Base-by-base conservation (phyloP, 2,329 filamentous ascomycete genomes). In the Sporothrix globosa region DNA sequence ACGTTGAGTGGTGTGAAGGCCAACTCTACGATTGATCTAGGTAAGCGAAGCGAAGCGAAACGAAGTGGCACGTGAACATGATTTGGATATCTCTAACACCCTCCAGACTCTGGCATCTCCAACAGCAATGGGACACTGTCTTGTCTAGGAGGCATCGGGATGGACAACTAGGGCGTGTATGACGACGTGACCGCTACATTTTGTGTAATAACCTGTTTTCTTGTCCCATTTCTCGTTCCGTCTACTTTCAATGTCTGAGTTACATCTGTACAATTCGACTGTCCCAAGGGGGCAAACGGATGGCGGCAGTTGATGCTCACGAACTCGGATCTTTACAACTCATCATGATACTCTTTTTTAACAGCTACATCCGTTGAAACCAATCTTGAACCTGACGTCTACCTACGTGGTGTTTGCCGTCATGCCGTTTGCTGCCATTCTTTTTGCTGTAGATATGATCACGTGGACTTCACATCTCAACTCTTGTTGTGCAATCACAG, bases 1-100 rank as follows among this genome's bases (percentile, higher is more conserved):
- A 68, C 61, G 5, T 52, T 72, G 50, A 58, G 24, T 3, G 72
- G 68, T 4, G 27, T 69, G 2, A 34, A 34, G 17, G 21, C 14
- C n/a, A 70, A 67, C 48, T 71, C 74, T 61, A 69, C 70, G 13
- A 68, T 75, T 13, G 50, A 75, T 21, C 68, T 75, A 9, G 52
- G 21, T 27, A 21, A 52, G 48, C n/a, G 17, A 41, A 21, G 44
- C 3, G 41, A n/a, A 54, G 34, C 9, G 11, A 21, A 11, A 10
- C 3, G 52, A 3, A 34, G 27, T 17, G 63, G 30, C 9, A 44
- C 1, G 41, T 17, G 11, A 44, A 44, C 1, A 13, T 44, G 41
- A 17, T 44, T 34, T 9, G 34, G 34, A 34, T 2, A 34, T 9
- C 5, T 39, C 52, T 61, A 34, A 65, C 46, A 21, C 3, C 30